A percentile compares a stretch with the other conserved stretches of the same genome.
phyloP scores from a whole-genome alignment of 1,284 basidiomycete genomes.

The Athelia sp. region DNA sequence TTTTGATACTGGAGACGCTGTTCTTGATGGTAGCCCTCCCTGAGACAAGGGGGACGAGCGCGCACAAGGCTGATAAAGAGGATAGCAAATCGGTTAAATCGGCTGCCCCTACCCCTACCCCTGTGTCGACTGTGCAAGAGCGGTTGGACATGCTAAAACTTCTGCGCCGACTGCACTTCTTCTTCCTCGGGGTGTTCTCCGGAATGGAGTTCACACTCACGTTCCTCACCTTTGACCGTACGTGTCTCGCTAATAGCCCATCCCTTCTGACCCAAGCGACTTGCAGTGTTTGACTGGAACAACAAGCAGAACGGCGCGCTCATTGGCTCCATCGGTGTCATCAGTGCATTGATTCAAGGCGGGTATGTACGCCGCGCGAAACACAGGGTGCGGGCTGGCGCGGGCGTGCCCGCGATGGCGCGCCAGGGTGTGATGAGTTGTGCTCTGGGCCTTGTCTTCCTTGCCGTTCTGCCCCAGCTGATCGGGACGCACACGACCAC shows the following conservation, averaged over 20 bases:
- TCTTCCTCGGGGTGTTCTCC: slow-evolving; percentile 84
- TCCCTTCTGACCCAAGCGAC: neutral
- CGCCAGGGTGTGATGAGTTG: slow-evolving; percentile 72
- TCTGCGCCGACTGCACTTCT: slow-evolving; percentile 68
- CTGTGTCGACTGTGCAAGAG: slow-evolving; percentile 36
- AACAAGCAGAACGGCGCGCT: slow-evolving; percentile 87
- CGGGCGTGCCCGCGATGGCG: slow-evolving; percentile 54
- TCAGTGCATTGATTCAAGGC: slow-evolving; percentile 84
- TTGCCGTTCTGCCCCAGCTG: slow-evolving; percentile 64
- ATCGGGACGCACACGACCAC: slow-evolving; percentile 35
- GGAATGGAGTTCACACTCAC: slow-evolving; percentile 91
- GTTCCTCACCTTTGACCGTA: slow-evolving; percentile 84
- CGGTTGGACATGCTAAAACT: slow-evolving; percentile 47
- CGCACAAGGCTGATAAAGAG: slow-evolving; percentile 14
- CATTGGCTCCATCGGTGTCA: slow-evolving; percentile 82
- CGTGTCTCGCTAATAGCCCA: slow-evolving; percentile 23
- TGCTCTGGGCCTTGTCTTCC: slow-evolving; percentile 58
- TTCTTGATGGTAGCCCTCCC: slow-evolving; percentile 72
- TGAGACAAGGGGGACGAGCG: slow-evolving; percentile 61
- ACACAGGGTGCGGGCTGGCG: slow-evolving; percentile 65
- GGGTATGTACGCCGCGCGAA: slow-evolving; percentile 82
- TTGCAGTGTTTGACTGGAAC: slow-evolving; percentile 76
- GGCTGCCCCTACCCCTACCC: slow-evolving; percentile 3
- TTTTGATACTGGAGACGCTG: slow-evolving; percentile 66
- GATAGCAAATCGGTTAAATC: slow-evolving; percentile 13